Evolutionary conservation across 2,329 filamentous ascomycete genomes (phyloP).

Genomic region (Myriosclerotinia curreyana): DNA sequence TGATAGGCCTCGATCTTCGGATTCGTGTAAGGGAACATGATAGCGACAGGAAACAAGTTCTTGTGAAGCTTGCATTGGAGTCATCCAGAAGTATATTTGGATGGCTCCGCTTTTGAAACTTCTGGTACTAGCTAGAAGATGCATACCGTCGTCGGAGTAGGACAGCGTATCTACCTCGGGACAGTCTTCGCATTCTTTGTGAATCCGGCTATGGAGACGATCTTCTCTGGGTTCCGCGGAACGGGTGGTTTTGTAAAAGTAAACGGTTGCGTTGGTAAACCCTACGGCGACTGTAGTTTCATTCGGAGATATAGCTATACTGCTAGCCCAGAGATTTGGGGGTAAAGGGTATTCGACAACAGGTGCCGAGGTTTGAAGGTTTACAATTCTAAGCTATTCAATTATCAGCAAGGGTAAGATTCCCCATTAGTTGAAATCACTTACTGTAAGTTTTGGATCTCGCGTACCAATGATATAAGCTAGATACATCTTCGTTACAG

Average conservation of each 20-base stretch:
- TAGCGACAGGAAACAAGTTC: constrained; percentile 43
- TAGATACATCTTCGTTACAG: constrained; percentile 41
- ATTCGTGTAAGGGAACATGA: constrained; percentile 43
- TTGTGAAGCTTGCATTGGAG: constrained; percentile 41
- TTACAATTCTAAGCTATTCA: constrained; percentile 42
- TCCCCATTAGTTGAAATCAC: constrained; percentile 8
- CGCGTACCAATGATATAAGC: constrained; percentile 44
- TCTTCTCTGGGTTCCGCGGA: constrained; percentile 42
- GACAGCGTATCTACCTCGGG: constrained; percentile 43
- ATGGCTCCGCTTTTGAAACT: constrained; percentile 41
- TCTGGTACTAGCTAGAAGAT: constrained; percentile 43
- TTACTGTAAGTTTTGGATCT: constrained; percentile 45
- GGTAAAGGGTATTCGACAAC: constrained; percentile 44
- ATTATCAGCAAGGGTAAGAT: neutral
- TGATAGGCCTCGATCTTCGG: constrained; percentile 44
- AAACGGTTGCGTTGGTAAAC: constrained; percentile 43
- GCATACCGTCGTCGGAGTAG: constrained; percentile 43
- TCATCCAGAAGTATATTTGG: constrained; percentile 42
- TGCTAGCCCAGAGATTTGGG: constrained; percentile 42
- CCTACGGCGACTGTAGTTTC: constrained; percentile 45
- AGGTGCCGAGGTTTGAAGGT: constrained; percentile 39
- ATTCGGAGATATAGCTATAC: constrained; percentile 42
- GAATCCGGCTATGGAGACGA: constrained; percentile 40
- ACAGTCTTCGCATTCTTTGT: constrained; percentile 41
- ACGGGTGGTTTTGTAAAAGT: constrained; percentile 43